These are phyloP conservation scores for Inga oerstediana DNA, from an alignment of 306 rosid genomes.

Conservation along the genomic window DNA sequence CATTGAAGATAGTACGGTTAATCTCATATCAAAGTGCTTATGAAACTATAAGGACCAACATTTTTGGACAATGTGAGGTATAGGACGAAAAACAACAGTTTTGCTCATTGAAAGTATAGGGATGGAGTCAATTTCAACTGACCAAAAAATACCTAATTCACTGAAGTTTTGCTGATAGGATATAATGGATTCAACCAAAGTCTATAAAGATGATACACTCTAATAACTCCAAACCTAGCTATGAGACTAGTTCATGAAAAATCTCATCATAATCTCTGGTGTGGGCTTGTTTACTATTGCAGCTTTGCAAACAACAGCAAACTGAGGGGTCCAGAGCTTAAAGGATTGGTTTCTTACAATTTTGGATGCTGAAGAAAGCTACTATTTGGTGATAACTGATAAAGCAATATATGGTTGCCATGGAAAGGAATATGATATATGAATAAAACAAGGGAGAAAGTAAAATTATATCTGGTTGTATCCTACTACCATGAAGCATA, in stretches of 20 bases:
- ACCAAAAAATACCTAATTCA: neutral
- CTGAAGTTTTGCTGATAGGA: neutral
- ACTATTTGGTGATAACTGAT: neutral
- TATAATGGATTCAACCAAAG: neutral
- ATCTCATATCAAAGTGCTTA: too few relatives aligned
- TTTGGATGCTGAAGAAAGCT: conserved; percentile 66
- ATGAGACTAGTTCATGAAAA: neutral
- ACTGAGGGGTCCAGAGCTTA: conserved; percentile 67
- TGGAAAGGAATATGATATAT: conserved; percentile 22
- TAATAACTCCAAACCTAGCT: neutral
- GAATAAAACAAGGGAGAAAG: conserved; percentile 14
- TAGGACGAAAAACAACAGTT: too few relatives aligned
- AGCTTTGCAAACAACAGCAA: conserved; percentile 66
- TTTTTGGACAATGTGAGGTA: too few relatives aligned
- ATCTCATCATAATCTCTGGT: neutral
- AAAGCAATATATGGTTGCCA: conserved; percentile 14
- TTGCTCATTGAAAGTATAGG: too few relatives aligned
- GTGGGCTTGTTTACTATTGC: conserved; percentile 10
- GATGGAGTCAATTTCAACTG: too few relatives aligned
- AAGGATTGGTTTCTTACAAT: conserved; percentile 66
- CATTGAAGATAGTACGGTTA: too few relatives aligned
- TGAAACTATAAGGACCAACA: too few relatives aligned
- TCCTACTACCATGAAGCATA: neutral
- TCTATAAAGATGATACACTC: neutral
- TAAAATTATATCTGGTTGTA: conserved; percentile 20